Percentiles rank a stretch among this genome's conserved stretches.
Conservation (phyloP, 805 yeast genomes). For the Kazachstania bromeliacearum region DNA sequence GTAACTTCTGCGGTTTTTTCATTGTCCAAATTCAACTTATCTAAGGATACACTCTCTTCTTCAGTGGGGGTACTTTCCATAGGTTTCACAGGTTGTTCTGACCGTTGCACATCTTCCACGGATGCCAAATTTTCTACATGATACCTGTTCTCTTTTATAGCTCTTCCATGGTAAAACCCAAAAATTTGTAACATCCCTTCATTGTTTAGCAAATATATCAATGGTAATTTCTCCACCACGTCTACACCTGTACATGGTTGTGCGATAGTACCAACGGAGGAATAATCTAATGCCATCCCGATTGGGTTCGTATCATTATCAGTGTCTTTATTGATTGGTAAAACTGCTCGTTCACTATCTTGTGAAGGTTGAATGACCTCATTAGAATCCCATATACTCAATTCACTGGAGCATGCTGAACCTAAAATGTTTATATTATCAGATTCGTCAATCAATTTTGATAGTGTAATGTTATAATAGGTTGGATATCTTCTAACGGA, state of each 20-base stretch:
- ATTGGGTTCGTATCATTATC: constrained; percentile 63
- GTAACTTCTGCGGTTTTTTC: too few species aligned
- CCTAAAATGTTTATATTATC: constrained; percentile 38
- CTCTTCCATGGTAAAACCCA: constrained; percentile 51
- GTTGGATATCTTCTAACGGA: constrained; percentile 38
- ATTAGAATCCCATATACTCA: constrained; percentile 36
- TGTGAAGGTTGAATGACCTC: constrained; percentile 42
- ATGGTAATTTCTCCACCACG: constrained; percentile 52
- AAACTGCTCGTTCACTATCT: constrained; percentile 62
- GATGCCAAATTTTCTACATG: constrained; percentile 12
- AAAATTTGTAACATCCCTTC: constrained; percentile 55
- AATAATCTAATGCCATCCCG: constrained; percentile 58
- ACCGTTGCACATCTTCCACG: too few species aligned
- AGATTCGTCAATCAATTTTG: constrained; percentile 33
- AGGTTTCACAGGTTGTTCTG: too few species aligned
- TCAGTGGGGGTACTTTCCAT: too few species aligned
- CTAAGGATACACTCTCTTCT: too few species aligned
- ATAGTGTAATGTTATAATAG: constrained; percentile 35
- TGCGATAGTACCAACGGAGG: constrained; percentile 34
- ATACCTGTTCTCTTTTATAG: constrained; percentile 33
- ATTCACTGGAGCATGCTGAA: constrained; percentile 57
- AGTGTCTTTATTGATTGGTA: constrained; percentile 59
- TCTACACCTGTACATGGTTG: constrained; percentile 55
- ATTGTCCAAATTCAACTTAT: too few species aligned
- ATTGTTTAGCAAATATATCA: constrained; percentile 52